Conservation (phyloP, 306 rosid species). For the Crataegus laevigata region DNA sequence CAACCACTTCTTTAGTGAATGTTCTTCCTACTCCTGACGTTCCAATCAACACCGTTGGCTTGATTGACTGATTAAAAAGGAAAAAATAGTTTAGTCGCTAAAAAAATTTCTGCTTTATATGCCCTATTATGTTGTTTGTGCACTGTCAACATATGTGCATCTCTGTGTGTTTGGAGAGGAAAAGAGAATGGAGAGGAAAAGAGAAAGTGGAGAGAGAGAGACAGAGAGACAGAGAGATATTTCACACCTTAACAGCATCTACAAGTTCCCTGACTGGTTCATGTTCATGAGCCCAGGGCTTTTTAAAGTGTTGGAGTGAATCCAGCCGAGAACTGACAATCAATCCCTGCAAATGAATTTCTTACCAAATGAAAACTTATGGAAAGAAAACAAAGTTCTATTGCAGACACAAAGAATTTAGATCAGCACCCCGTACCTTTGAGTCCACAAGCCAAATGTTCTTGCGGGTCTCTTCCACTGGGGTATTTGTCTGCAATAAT, state of each 20-base stretch:
- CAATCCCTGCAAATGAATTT: conserved; percentile 55
- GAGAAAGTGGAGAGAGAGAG: neutral
- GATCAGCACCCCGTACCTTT: conserved; percentile 43
- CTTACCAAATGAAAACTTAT: conserved; percentile 8
- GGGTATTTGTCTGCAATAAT: conserved; percentile 61
- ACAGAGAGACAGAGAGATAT: conserved; percentile 16
- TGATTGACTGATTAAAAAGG: conserved; percentile 52
- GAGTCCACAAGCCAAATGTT: conserved; percentile 91
- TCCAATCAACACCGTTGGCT: conserved; percentile 88
- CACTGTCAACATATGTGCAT: neutral
- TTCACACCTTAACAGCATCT: conserved; percentile 62
- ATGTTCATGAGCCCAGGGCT: conserved; percentile 94
- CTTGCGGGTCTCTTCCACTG: conserved; percentile 76
- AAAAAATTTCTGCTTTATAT: neutral
- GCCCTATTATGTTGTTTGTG: neutral
- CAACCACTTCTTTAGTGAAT: conserved; percentile 67
- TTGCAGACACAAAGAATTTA: conserved; percentile 5
- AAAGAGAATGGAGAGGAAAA: neutral
- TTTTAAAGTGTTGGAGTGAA: conserved; percentile 90
- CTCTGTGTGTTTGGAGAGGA: neutral
- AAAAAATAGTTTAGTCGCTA: conserved; percentile 8
- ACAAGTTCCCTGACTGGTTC: conserved; percentile 52
- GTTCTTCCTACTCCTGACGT: conserved; percentile 83
- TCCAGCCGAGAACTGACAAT: conserved; percentile 77
- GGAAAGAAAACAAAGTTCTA: conserved; percentile 11